Evolutionary conservation across 805 yeast genomes (phyloP), one percentile per base, ranked within the genome.

Genomic region (Pichia kluyveri): DNA sequence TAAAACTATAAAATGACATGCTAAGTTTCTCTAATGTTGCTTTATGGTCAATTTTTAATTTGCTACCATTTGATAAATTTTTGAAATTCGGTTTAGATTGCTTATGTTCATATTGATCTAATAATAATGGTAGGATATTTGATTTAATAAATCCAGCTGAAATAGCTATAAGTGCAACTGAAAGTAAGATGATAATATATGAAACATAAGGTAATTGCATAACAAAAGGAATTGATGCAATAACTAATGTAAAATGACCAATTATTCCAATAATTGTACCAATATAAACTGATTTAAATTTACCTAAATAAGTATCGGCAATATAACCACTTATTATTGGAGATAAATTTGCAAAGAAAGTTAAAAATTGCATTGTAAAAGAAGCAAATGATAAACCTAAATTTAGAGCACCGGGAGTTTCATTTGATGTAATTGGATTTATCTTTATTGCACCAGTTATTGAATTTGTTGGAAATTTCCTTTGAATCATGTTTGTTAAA

Each of bases 31-130:
- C 68, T 41, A 73, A 58, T 1, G 75, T 62, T 52, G 74, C 67
- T 54, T 70, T 68, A 38, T 73, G 65, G 52, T 73, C 77, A 28
- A 73, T 65, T 53, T 86, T 75, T 27, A 84, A 89, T 37, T 73
- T 69, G 58, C 78, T 81, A 2, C 79, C 79, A 23, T 55, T 30
- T 5, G 37, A 34, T 34, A 73, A 73, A 5, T 11, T 19, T 36
- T 26, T 45, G 78, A 54, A 73, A 70, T 48, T 73, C 64, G 62
- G 75, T 73, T 49, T 75, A 47, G 79, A 82, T 54, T 72, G 71
- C 40, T 75, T 68, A 58, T 74, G 70, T 38, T 79, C 75, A 61
- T 80, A 80, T 63, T 82, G 88, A 55, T 83, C 86, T 65, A 73
- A 66, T 40, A 73, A 55, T 43, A 73, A 60, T 6, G 78, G 78